A percentile compares a stretch with the other conserved stretches of the same genome.
Evolutionary conservation across 768 basidiomycete species (phyloP).

Genomic region (Naganishia vaughanmartiniae): DNA sequence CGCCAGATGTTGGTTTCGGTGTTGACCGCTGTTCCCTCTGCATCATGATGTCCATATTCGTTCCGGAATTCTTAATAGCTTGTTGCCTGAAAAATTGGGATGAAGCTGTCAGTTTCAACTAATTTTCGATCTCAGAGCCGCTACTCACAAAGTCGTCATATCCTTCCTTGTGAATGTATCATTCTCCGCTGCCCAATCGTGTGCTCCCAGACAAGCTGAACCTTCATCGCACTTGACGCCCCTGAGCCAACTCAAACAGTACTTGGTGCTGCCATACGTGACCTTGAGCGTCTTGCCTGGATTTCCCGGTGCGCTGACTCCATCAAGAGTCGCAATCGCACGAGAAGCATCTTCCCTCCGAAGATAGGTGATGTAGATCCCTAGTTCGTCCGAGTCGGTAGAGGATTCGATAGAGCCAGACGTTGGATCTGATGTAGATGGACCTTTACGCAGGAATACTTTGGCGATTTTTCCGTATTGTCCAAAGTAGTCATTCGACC

Average conservation of each 20-base stretch:
- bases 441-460: constrained; percentile 82
- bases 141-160: constrained; percentile 76
- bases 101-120: constrained; percentile 4
- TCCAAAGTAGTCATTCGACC: constrained; percentile 94
- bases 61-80: constrained; percentile 85
- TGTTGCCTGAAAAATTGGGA: constrained; percentile 65
- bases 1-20: constrained; percentile 51
- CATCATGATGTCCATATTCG: constrained; percentile 41
- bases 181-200: constrained; percentile 98
- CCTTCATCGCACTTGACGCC: constrained; percentile 78
- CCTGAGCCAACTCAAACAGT: constrained; percentile 92
- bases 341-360: constrained; percentile 90
- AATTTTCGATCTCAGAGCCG: constrained; percentile 7
- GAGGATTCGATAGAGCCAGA: constrained; percentile 27
- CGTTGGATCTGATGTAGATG: constrained; percentile 35
- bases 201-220: constrained; percentile 77
- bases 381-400: constrained; percentile 55
- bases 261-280: constrained; percentile 93
- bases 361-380: constrained; percentile 95
- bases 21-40: constrained; percentile 27
- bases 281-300: constrained; percentile 86
- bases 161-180: constrained; percentile 98
- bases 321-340: constrained; percentile 88
- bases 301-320: constrained; percentile 82
- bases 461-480: constrained; percentile 98